Percentiles rank a stretch among this genome's conserved stretches.
Conservation (phyloP, 768 basidiomycete species). For the Hericium coralloides region DNA sequence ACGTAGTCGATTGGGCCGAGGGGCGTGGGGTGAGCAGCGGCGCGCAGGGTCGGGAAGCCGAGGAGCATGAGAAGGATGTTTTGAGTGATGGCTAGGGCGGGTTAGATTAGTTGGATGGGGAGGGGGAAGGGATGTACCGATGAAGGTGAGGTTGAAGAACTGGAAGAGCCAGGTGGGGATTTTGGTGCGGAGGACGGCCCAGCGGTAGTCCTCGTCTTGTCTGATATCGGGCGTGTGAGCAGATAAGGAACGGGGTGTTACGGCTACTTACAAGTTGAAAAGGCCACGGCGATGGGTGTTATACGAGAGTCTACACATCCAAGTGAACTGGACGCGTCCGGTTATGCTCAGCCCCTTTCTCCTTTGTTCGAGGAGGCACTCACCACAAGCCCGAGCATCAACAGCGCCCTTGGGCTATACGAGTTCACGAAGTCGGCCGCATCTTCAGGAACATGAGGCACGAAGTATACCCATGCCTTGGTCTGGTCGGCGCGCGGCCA, state of each 20-base stretch:
- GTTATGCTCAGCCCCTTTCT: too few species aligned
- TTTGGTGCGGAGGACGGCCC: slow-evolving; percentile 64
- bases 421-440: slow-evolving; percentile 28
- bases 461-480: slow-evolving; percentile 32
- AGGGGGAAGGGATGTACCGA: slow-evolving; percentile 30
- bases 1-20: slow-evolving; percentile 53
- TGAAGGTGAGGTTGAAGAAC: slow-evolving; percentile 61
- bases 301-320: slow-evolving; percentile 68
- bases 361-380: slow-evolving; percentile 12
- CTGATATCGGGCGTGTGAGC: slow-evolving; percentile 25
- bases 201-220: slow-evolving; percentile 87
- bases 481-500: slow-evolving; percentile 24
- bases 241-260: too few species aligned
- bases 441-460: slow-evolving; percentile 47
- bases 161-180: slow-evolving; percentile 49
- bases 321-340: slow-evolving; percentile 26
- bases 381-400: slow-evolving; percentile 68
- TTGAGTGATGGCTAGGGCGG: slow-evolving; percentile 53
- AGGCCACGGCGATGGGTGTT: slow-evolving; percentile 82
- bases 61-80: slow-evolving; percentile 74
- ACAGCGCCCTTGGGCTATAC: slow-evolving; percentile 60
- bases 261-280: slow-evolving; percentile 49
- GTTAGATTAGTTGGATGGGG: not conserved
- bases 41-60: slow-evolving; percentile 50
- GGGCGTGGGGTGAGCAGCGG: slow-evolving; percentile 40